These are phyloP conservation scores for Fraxinus pennsylvanica DNA, from an alignment of 257 asterid species.

Conservation along the genomic window DNA sequence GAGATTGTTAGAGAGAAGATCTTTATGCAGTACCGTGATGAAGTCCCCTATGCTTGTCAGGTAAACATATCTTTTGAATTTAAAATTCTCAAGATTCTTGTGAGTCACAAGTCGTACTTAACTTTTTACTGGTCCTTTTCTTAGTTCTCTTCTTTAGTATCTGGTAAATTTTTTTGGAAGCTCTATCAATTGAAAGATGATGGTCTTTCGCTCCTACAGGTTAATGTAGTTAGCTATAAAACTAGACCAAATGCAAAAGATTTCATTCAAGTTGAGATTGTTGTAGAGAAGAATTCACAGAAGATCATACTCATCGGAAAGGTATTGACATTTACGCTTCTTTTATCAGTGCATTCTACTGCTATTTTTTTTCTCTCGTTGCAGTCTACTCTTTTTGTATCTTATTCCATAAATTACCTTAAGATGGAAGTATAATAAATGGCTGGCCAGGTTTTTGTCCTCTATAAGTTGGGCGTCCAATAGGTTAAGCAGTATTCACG, in stretches of 20 bases:
- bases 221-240: conserved; percentile 80
- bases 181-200: background rate
- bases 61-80: conserved; percentile 35
- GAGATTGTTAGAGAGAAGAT: conserved; percentile 95
- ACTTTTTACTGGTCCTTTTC: background rate
- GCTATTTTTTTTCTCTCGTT: background rate
- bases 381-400: background rate
- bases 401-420: conserved; percentile 1
- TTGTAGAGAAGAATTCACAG: conserved; percentile 90
- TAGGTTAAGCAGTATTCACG: background rate
- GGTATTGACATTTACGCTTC: conserved; percentile 39
- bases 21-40: conserved; percentile 85
- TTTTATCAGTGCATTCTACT: background rate
- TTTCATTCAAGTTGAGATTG: conserved; percentile 90
- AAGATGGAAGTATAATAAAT: conserved; percentile 16
- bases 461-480: background rate
- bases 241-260: conserved; percentile 86
- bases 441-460: background rate
- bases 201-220: conserved; percentile 43
- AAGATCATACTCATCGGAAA: conserved; percentile 92
- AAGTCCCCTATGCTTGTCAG: conserved; percentile 99
- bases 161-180: background rate
- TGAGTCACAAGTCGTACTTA: background rate
- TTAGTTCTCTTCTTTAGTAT: conserved; percentile 11
- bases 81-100: conserved; percentile 17